These are phyloP conservation scores for Cercospora zeina DNA, from an alignment of 2,329 filamentous ascomycete genomes.

Conservation along the genomic window DNA sequence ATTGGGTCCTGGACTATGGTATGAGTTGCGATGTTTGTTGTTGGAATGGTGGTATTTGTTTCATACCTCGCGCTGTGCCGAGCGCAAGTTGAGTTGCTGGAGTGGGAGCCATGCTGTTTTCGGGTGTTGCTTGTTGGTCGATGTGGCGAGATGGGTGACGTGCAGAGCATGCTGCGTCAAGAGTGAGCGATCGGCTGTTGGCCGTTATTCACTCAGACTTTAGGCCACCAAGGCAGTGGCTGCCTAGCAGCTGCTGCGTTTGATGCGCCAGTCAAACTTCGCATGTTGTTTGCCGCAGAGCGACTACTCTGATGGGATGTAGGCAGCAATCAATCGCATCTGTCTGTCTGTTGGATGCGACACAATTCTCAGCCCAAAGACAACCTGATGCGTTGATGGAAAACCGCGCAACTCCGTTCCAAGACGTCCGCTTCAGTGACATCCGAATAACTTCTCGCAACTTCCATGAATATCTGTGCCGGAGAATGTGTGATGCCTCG, in stretches of 20 bases:
- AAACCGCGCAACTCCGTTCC: constrained; percentile 25
- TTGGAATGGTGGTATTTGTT: not conserved
- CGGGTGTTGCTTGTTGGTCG: not conserved
- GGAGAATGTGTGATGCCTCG: constrained; percentile 33
- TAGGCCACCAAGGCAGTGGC: not conserved
- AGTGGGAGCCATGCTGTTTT: not conserved
- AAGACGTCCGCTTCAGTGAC: constrained; percentile 25
- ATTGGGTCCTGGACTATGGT: not conserved
- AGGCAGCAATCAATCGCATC: no score
- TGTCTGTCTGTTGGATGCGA: no score
- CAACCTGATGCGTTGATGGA: constrained; percentile 35
- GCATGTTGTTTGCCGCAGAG: not conserved
- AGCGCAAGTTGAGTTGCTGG: not conserved
- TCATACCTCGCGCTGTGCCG: not conserved
- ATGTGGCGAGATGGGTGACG: not conserved
- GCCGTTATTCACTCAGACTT: not conserved
- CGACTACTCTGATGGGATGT: not conserved
- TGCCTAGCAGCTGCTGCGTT: not conserved
- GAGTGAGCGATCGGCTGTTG: not conserved
- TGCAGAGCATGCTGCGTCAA: not conserved
- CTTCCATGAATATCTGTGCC: constrained; percentile 26
- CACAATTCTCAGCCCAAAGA: constrained; percentile 28
- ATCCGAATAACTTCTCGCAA: constrained; percentile 8
- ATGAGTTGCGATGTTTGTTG: not conserved
- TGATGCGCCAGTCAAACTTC: not conserved